These are phyloP conservation scores for Cyclocybe cylindracea DNA, from an alignment of 768 basidiomycete genomes.

Conservation along the genomic window DNA sequence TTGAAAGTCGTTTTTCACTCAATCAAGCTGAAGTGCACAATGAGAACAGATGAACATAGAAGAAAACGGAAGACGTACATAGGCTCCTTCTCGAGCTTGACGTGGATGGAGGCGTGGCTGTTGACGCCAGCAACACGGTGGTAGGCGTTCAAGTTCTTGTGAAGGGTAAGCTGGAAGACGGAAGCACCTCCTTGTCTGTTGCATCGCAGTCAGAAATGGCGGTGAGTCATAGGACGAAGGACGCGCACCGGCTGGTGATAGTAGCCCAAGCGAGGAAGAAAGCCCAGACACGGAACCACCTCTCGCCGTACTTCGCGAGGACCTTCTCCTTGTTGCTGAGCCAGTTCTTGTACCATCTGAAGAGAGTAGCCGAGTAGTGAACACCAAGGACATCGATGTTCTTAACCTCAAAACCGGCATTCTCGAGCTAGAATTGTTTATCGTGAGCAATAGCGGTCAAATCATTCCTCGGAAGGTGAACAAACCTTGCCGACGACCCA, in stretches of 20 bases:
- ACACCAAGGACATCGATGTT: conserved; percentile 96
- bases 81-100: conserved; percentile 54
- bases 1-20: conserved; percentile 6
- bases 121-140: conserved; percentile 86
- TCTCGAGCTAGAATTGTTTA: conserved; percentile 62
- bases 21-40: conserved; percentile 6
- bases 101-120: conserved; percentile 80
- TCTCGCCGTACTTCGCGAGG: conserved; percentile 85
- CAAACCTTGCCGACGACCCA: conserved; percentile 79
- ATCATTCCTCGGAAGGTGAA: neutral
- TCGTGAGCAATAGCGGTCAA: neutral
- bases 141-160: conserved; percentile 97
- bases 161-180: conserved; percentile 95
- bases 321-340: conserved; percentile 89
- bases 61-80: conserved; percentile 34
- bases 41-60: neutral
- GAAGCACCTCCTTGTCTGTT: conserved; percentile 83
- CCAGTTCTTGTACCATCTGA: conserved; percentile 98
- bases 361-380: conserved; percentile 92
- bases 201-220: neutral
- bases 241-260: conserved; percentile 73
- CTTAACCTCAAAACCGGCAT: conserved; percentile 95
- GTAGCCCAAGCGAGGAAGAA: conserved; percentile 94
- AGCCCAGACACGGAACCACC: conserved; percentile 94
- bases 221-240: neutral